A percentile compares a stretch with the other conserved stretches of the same genome.
Evolutionary conservation across 2,329 filamentous ascomycete genomes (phyloP).

Genomic region (Pyricularia pennisetigena): DNA sequence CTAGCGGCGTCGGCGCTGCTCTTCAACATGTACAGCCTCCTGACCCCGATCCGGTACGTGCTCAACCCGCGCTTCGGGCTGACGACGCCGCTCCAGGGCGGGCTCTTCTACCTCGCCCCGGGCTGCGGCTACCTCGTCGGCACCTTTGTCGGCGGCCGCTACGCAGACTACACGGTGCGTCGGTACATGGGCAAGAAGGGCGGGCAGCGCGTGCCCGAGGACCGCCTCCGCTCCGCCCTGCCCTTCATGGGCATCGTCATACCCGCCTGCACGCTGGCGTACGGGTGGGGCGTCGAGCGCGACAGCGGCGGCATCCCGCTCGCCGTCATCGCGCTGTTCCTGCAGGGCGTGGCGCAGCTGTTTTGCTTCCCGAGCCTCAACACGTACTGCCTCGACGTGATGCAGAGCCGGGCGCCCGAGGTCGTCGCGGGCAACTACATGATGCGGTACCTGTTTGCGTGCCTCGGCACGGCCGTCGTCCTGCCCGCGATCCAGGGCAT

Average conservation of each 20-base stretch:
- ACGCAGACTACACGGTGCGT: slow-evolving; percentile 54
- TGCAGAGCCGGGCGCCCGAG: slow-evolving; percentile 60
- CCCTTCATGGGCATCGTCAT: slow-evolving; percentile 51
- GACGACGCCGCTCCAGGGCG: slow-evolving; percentile 50
- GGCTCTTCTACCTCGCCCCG: slow-evolving; percentile 62
- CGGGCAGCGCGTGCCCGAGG: slow-evolving; percentile 55
- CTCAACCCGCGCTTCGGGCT: slow-evolving; percentile 61
- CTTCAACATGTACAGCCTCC: slow-evolving; percentile 62
- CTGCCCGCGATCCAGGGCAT: slow-evolving; percentile 65
- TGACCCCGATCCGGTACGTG: slow-evolving; percentile 60
- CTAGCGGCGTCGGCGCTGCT: slow-evolving; percentile 50
- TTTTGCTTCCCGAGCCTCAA: slow-evolving; percentile 62
- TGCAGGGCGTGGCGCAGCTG: slow-evolving; percentile 58
- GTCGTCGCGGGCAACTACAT: slow-evolving; percentile 77
- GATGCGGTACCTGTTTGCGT: slow-evolving; percentile 65
- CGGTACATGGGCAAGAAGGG: slow-evolving; percentile 44
- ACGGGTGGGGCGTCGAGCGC: slow-evolving; percentile 45
- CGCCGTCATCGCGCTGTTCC: slow-evolving; percentile 57
- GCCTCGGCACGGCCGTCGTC: slow-evolving; percentile 58
- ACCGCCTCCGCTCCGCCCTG: slow-evolving; percentile 52
- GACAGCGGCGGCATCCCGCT: slow-evolving; percentile 32
- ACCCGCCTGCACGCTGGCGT: slow-evolving; percentile 57
- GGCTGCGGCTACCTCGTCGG: slow-evolving; percentile 57
- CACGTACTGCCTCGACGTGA: slow-evolving; percentile 73
- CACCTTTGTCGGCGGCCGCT: slow-evolving; percentile 59